phyloP scores from a whole-genome alignment of 805 yeast genomes.

The Wickerhamomyces chaumierensis region DNA sequence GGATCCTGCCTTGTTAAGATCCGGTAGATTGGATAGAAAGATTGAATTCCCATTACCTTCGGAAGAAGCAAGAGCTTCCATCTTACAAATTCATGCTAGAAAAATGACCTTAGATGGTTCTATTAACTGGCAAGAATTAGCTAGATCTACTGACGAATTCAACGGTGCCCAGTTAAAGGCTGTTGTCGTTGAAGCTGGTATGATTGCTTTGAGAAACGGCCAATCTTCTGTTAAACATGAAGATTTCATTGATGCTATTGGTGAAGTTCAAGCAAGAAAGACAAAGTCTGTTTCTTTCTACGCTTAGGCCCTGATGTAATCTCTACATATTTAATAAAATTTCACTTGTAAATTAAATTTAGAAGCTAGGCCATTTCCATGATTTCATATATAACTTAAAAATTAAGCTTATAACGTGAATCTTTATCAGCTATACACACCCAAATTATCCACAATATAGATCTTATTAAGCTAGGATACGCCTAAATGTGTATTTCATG shows the following conservation, averaged over 20 bases:
- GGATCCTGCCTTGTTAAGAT: slow-evolving; percentile 96
- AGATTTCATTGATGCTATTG: slow-evolving; percentile 95
- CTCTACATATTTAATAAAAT: too few species aligned
- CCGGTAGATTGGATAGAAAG: slow-evolving; percentile 96
- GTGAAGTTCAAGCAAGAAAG: slow-evolving; percentile 98
- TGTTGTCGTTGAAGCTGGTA: slow-evolving; percentile 98
- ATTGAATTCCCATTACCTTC: slow-evolving; percentile 97
- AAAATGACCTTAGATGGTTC: slow-evolving; percentile 88
- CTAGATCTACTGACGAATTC: slow-evolving; percentile 96
- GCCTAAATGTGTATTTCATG: too few species aligned
- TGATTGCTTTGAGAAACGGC: slow-evolving; percentile 96
- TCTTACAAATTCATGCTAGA: slow-evolving; percentile 92
- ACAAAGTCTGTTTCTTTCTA: slow-evolving; percentile 91
- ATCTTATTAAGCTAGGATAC: too few species aligned
- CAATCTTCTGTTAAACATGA: slow-evolving; percentile 88
- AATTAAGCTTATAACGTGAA: too few species aligned
- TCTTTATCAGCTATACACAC: too few species aligned
- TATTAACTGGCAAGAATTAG: slow-evolving; percentile 96
- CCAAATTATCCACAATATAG: too few species aligned
- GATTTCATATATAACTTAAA: too few species aligned
- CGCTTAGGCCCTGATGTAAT: slow-evolving; percentile 42
- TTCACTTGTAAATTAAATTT: too few species aligned
- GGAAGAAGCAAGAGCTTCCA: slow-evolving; percentile 95
- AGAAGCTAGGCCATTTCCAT: too few species aligned
- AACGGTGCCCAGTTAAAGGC: slow-evolving; percentile 99